Evolutionary conservation across 2,329 filamentous ascomycete genomes (phyloP).

Genomic region (Ophiostoma ulmi): DNA sequence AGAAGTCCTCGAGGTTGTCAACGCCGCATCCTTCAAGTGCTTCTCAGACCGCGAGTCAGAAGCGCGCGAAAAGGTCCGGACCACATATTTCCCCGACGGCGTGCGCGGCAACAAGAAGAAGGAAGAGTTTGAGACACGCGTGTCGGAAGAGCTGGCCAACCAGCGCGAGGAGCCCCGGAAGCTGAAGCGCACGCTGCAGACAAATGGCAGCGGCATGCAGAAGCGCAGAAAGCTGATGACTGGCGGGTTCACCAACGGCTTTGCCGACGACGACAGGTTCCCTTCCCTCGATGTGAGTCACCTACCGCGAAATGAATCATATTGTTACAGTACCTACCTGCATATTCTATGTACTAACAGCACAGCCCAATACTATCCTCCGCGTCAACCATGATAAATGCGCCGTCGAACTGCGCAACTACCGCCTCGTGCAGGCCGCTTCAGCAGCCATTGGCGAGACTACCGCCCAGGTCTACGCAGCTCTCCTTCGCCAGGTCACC

Average conservation of each 20-base stretch:
- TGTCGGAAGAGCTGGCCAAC: conserved; percentile 50
- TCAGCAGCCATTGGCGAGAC: conserved; percentile 64
- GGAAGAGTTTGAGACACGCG: conserved; percentile 53
- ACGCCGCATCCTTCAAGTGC: conserved; percentile 52
- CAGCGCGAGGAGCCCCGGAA: conserved; percentile 49
- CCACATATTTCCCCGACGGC: conserved; percentile 47
- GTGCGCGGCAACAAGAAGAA: conserved; percentile 62
- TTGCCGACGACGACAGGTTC: conserved; percentile 37
- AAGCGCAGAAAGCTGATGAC: conserved; percentile 55
- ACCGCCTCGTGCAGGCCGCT: conserved; percentile 67
- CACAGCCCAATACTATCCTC: conserved; percentile 59
- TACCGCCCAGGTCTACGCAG: conserved; percentile 73
- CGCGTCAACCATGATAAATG: conserved; percentile 83
- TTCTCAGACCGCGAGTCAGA: conserved; percentile 56
- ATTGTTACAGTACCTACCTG: neutral
- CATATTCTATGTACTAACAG: neutral
- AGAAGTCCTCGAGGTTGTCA: conserved; percentile 64
- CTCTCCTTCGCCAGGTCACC: conserved; percentile 66
- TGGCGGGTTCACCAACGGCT: conserved; percentile 39
- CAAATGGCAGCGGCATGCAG: conserved; percentile 36
- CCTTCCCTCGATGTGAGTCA: conserved; percentile 48
- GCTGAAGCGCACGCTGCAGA: conserved; percentile 49
- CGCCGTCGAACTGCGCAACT: conserved; percentile 73
- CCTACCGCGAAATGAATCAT: neutral
- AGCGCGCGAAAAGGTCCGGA: conserved; percentile 58